phyloP scores from a whole-genome alignment of 257 asterid genomes.

The Rhazya stricta region DNA sequence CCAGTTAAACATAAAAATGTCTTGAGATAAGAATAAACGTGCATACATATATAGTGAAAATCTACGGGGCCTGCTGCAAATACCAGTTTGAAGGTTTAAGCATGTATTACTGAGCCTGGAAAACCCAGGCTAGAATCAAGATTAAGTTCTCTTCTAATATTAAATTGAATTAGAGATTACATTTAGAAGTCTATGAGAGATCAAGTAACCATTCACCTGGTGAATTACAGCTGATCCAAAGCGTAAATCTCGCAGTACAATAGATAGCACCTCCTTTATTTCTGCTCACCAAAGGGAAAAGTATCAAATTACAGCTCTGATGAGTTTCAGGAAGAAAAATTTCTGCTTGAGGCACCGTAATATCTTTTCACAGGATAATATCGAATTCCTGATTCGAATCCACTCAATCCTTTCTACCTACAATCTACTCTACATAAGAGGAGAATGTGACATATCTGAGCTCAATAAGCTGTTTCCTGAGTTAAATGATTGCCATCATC shows the following conservation, averaged over 20 bases:
- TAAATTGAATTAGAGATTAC: not conserved
- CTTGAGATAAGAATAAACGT: not conserved
- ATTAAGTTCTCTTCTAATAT: not conserved
- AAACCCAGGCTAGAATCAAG: not conserved
- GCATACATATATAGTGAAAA: not conserved
- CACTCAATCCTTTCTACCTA: not conserved
- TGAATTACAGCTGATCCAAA: slow-evolving; percentile 87
- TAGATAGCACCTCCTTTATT: slow-evolving; percentile 74
- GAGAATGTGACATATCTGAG: not conserved
- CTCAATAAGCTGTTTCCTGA: not conserved
- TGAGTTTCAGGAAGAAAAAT: not conserved
- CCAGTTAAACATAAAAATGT: slow-evolving; percentile 1
- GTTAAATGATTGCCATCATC: not conserved
- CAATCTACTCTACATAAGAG: not conserved
- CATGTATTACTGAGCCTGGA: not conserved
- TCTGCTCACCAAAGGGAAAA: slow-evolving; percentile 46
- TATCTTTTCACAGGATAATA: slow-evolving; percentile 4
- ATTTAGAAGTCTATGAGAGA: slow-evolving; percentile 14
- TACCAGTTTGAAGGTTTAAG: not conserved
- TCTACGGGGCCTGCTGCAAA: not conserved
- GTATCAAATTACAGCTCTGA: not conserved
- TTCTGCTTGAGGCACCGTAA: not conserved
- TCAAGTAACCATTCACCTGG: slow-evolving; percentile 53
- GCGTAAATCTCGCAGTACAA: slow-evolving; percentile 74
- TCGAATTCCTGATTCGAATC: not conserved